Percentiles rank a stretch among this genome's conserved stretches.
Conservation (phyloP, 768 basidiomycete genomes). For the Paxillus ammoniavirescens region DNA sequence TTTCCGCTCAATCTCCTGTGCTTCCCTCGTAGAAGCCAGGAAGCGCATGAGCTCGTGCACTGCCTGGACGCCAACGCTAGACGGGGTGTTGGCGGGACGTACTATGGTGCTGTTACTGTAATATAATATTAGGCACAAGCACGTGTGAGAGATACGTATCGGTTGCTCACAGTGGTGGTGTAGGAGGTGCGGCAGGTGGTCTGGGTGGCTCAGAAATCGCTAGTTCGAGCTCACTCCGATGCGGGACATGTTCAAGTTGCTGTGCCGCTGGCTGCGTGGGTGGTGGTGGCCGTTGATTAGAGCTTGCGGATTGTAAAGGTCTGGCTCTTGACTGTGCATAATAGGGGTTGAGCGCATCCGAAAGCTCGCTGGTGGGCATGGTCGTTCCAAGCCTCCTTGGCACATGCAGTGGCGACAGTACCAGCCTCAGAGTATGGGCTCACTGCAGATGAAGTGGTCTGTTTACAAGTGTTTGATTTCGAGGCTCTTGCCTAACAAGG, state of each 20-base stretch:
- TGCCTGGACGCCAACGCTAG: conserved; percentile 39
- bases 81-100: conserved; percentile 28
- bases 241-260: conserved; percentile 47
- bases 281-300: conserved; percentile 23
- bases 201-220: conserved; percentile 49
- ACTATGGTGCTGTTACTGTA: conserved; percentile 10
- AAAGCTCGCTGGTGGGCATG: conserved; percentile 73
- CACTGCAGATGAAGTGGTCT: conserved; percentile 6
- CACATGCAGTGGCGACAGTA: background rate
- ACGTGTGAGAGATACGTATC: background rate
- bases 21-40: conserved; percentile 54
- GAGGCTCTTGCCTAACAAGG: conserved; percentile 24
- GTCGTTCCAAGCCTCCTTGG: background rate
- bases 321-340: conserved; percentile 44
- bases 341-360: conserved; percentile 75
- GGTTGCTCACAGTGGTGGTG: conserved; percentile 37
- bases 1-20: conserved; percentile 57
- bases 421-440: background rate
- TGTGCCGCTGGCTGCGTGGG: conserved; percentile 32
- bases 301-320: conserved; percentile 9
- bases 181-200: conserved; percentile 23
- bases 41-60: conserved; percentile 63
- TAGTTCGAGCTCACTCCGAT: conserved; percentile 64
- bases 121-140: conserved; percentile 1
- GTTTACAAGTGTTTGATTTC: conserved; percentile 32